Conservation (phyloP, 331 rosid genomes). For the Arachis monticola region DNA sequence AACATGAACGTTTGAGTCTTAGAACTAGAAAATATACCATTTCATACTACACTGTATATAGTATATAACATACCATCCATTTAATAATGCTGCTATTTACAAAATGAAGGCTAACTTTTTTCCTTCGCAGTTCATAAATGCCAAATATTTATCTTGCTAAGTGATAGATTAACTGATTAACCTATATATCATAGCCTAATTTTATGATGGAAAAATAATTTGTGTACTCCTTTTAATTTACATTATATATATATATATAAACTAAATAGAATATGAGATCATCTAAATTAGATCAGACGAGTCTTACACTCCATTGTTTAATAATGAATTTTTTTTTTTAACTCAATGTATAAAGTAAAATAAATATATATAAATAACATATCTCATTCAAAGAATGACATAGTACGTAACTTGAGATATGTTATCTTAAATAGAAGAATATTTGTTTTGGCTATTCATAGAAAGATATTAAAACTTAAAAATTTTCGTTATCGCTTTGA, state of each 20-base stretch:
- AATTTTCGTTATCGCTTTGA: conserved; percentile 29
- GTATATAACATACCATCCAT: background rate
- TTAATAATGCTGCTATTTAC: background rate
- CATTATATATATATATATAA: too few relatives aligned
- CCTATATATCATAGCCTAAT: too few relatives aligned
- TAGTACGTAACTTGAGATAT: background rate
- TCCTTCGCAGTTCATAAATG: conserved; percentile 2
- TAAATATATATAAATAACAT: too few relatives aligned
- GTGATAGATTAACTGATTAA: too few relatives aligned
- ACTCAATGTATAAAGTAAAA: too few relatives aligned
- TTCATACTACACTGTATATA: background rate
- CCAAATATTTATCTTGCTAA: background rate
- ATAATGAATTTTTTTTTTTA: too few relatives aligned
- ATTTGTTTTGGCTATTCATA: background rate
- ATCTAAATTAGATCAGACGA: too few relatives aligned
- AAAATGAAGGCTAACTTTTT: background rate
- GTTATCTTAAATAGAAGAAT: background rate
- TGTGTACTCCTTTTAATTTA: too few relatives aligned
- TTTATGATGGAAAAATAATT: too few relatives aligned
- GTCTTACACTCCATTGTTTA: too few relatives aligned
- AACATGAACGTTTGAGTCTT: background rate
- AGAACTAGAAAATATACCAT: background rate
- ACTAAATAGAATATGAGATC: too few relatives aligned
- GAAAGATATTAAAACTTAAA: background rate
- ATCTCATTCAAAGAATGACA: background rate